Evolutionary conservation across 352 stramenopile species (phyloP), one percentile per base, ranked within the genome.

Genomic region (Phytophthora citrophthora): DNA sequence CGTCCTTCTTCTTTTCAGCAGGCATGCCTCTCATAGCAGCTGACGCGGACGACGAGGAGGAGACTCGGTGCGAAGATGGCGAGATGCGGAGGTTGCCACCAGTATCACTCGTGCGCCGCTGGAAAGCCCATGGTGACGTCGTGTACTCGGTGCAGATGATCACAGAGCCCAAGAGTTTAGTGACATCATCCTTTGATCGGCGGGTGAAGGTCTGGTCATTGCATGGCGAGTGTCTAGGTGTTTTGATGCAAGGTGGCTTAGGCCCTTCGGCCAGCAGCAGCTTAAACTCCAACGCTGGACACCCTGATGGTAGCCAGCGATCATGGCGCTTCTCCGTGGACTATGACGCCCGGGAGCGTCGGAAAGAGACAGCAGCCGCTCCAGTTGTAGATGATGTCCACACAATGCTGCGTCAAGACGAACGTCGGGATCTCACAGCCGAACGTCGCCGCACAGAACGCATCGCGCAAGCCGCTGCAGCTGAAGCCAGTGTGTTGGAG

Each of bases 111-210:
- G 54, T 79, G 27, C 64, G 76, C 47, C 83, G 87, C 45, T 96
- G 88, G 88, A 76, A 77, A 32, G 86, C 81, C 10, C 88, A 96
- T 52, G 63, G 67, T 38, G 86, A 94, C 64, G 75, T 90, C 16
- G 73, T 96, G 44, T 92, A 93, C 56, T 91, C 81, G 18, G 66
- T 91, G 23, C 83, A 94, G 53, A 74, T 90, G 62, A 84, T 91
- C 51, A n/a, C 56, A 23, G 81, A 93, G 52, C 77, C 79, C 31
- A 72, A 74, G 60, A 93, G 79, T 26, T 54, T 96, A 13, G 60
- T 96, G 61, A 90, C 86, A 23, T 87, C 83, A 26, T 91, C 84
- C 11, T 92, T 91, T 48, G 86, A 96, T 51, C 84, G 88, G 4
- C 81, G 68, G 39, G 86, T 95, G 20, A 86, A 90, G 46, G 72